Percentiles rank a stretch among this genome's conserved stretches.
phyloP scores from a whole-genome alignment of 192 early-diverging fungal species.

The Backusella tuberculispora region DNA sequence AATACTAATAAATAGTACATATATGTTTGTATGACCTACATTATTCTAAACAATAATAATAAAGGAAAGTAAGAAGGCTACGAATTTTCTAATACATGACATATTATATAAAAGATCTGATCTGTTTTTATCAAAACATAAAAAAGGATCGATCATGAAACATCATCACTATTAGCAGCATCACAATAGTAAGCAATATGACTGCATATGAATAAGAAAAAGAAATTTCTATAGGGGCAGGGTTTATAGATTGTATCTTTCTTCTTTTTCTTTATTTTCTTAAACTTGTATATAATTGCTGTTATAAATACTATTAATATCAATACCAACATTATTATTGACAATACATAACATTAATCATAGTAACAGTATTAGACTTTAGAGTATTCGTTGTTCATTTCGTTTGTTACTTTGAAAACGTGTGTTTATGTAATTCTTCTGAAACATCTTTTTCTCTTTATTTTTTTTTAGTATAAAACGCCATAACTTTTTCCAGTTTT shows the following conservation, averaged over 20 bases:
- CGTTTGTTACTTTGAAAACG: too few relatives aligned
- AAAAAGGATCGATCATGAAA: background rate
- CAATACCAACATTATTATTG: too few relatives aligned
- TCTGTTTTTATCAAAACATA: background rate
- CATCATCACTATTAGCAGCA: background rate
- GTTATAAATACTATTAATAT: too few relatives aligned
- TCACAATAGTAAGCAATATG: background rate
- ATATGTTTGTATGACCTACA: too few relatives aligned
- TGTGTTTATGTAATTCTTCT: background rate
- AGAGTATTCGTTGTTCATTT: too few relatives aligned
- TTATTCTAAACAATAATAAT: too few relatives aligned
- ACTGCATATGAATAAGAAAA: background rate
- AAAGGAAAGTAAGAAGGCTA: too few relatives aligned
- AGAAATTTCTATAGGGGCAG: background rate
- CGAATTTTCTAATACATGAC: background rate
- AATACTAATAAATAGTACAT: background rate
- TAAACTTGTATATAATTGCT: too few relatives aligned
- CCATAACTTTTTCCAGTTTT: background rate
- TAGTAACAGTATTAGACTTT: too few relatives aligned
- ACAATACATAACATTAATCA: too few relatives aligned
- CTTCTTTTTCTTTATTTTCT: too few relatives aligned
- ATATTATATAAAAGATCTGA: background rate
- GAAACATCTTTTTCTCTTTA: slow-evolving; percentile 14
- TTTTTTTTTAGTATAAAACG: slow-evolving; percentile 21
- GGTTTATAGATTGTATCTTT: background rate